Conservation (phyloP, 139 green algal genomes). For the Chlamydomonas urium region DNA sequence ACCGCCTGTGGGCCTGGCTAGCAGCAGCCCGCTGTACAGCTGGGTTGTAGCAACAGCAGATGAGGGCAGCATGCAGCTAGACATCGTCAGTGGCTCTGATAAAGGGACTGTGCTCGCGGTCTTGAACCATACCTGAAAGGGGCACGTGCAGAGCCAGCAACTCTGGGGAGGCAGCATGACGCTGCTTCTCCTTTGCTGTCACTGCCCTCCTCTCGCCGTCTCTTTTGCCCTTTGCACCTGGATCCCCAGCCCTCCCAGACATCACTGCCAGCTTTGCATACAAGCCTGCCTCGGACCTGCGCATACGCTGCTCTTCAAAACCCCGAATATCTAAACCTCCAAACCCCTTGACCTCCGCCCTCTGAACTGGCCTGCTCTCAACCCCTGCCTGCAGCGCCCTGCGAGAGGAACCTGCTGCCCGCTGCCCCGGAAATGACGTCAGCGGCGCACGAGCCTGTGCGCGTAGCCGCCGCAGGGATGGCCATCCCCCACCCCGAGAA, state of each 20-base stretch:
- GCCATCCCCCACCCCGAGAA: constrained; percentile 90
- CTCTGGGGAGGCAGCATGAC: no score
- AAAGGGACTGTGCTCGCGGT: background rate
- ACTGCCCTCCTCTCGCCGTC: no score
- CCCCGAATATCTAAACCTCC: background rate
- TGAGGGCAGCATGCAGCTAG: no score
- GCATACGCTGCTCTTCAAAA: background rate
- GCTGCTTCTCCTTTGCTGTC: no score
- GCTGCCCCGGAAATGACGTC: constrained; percentile 17
- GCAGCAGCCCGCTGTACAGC: background rate
- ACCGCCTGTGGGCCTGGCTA: background rate
- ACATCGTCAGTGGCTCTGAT: background rate
- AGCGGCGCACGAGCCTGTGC: constrained; percentile 27
- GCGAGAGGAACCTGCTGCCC: constrained; percentile 64
- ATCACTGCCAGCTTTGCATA: background rate
- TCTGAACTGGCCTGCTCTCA: background rate
- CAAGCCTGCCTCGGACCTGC: background rate
- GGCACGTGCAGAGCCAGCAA: no score
- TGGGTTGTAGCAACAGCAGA: no score
- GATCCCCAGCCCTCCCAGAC: background rate
- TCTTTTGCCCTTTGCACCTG: background rate
- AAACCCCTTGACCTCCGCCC: background rate
- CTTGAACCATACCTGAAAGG: background rate
- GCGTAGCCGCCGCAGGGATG: constrained; percentile 43
- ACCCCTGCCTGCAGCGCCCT: constrained; percentile 31